Base-by-base conservation (phyloP, 768 basidiomycete genomes). In the Panus rudis region DNA sequence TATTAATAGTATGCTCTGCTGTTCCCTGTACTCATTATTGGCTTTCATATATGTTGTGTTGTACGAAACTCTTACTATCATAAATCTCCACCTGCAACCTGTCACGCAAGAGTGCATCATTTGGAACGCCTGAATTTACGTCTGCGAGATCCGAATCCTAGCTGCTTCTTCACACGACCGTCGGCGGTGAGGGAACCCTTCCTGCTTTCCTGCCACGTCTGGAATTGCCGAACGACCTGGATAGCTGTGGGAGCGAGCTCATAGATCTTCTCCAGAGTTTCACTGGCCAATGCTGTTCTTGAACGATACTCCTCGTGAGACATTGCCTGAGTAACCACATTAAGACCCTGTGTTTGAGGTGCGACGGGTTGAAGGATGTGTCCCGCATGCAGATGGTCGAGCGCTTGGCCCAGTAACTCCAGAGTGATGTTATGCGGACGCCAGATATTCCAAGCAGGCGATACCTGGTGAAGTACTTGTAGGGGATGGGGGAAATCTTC, bases 381-480 rank as follows among this genome's bases (percentile, higher is more conserved):
- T 3, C 84, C 85, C 10, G 67, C 58, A 47, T 67, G 62, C 20
- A 89, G 67, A 37, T 70, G 69, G 13, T 59, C 52, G 10, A 80
- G 50, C 2, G 72, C 74, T 4, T 63, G 54, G 21, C 71, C 59
- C 37, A 89, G 58, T 7, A 76, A 52, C 2, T 62, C 59, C 42
- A 83, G 57, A 4, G 77, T 68, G 35, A 64, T 63, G 21, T 49
- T 56, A 53, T 84, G 82, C n/a, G 81, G 76, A 33, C 67, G 67
- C 87, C 84, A 88, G 34, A 64, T 57, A 37, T 76, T 72, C 77
- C 80, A 84, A 19, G 68, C 59, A 10, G 84, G 81, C 4, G 79
- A 71, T 41, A 83, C 70, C 46, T 76, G 73, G 50, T 79, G 76
- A 4, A 88, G 66, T 27, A 81, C 59, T 47, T 75, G 69, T 26